Conservation (phyloP, 2,329 filamentous ascomycete genomes). For the Hymenoscyphus fraxineus region DNA sequence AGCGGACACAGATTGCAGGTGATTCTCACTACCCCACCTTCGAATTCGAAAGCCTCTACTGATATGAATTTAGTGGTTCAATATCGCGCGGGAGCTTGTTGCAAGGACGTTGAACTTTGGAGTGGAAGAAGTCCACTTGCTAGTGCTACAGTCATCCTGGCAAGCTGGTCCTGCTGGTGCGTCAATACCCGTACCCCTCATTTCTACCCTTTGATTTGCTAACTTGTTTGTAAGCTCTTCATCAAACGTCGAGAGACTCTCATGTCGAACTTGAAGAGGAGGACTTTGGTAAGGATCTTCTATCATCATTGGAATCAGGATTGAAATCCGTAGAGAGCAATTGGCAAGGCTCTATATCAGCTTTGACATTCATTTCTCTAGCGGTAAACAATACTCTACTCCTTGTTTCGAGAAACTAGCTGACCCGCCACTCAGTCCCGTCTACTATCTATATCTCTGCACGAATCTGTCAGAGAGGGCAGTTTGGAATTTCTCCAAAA, state of each 20-base stretch:
- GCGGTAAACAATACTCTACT: too few relatives aligned
- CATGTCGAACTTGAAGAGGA: conserved; percentile 38
- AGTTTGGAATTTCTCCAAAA: conserved; percentile 34
- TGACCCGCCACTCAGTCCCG: background rate
- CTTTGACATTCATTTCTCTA: conserved; percentile 37
- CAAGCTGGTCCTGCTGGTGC: conserved; percentile 41
- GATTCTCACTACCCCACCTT: too few relatives aligned
- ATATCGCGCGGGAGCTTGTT: conserved; percentile 49
- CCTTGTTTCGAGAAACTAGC: too few relatives aligned
- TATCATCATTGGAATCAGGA: conserved; percentile 34
- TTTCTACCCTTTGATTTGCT: too few relatives aligned
- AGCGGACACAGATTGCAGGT: conserved; percentile 18
- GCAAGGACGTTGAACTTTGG: conserved; percentile 47
- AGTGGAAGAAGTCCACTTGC: conserved; percentile 43
- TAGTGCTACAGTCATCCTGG: conserved; percentile 47
- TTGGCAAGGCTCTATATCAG: conserved; percentile 45
- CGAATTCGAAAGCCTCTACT: too few relatives aligned
- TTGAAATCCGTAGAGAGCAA: conserved; percentile 42
- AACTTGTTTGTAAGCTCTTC: background rate
- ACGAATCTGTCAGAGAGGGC: background rate
- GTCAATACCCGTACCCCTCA: too few relatives aligned
- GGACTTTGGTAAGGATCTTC: conserved; percentile 34
- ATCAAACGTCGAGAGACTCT: conserved; percentile 27
- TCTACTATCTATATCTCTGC: conserved; percentile 1
- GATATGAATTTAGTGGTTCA: conserved; percentile 49